These are phyloP conservation scores for Pythium dissimile DNA, from an alignment of 352 stramenopile genomes.

Conservation along the genomic window DNA sequence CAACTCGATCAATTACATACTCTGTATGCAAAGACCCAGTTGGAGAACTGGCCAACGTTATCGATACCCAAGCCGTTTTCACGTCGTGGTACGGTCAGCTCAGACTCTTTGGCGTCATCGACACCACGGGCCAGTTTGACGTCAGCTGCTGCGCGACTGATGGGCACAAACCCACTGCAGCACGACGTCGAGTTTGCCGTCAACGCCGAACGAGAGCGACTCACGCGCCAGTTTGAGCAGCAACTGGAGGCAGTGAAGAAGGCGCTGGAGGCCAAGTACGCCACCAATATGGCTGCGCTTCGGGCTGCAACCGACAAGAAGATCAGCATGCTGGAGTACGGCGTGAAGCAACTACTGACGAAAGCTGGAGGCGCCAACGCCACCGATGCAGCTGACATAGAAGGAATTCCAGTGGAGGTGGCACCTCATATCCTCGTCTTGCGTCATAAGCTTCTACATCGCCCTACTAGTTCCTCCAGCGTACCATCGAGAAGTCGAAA, in stretches of 20 bases:
- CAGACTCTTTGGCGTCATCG: not conserved
- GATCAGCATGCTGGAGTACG: conserved; percentile 47
- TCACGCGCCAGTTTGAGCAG: conserved; percentile 39
- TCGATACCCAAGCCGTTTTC: conserved; percentile 30
- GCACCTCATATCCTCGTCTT: conserved; percentile 11
- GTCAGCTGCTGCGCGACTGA: conserved; percentile 15
- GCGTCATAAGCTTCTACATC: conserved; percentile 17
- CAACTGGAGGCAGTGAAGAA: conserved; percentile 29
- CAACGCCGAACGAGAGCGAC: conserved; percentile 32
- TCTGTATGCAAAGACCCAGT: conserved; percentile 41
- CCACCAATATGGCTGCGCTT: conserved; percentile 19
- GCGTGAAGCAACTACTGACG: conserved; percentile 26
- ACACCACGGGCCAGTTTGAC: not conserved
- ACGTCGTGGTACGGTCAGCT: not conserved
- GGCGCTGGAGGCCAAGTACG: conserved; percentile 24
- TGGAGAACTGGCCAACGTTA: conserved; percentile 26
- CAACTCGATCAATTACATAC: conserved; percentile 64
- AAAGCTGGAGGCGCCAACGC: too few species aligned
- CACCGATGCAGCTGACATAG: not conserved
- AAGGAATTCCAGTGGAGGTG: not conserved
- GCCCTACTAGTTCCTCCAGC: too few species aligned
- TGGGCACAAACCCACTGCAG: conserved; percentile 17
- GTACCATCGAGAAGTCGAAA: not conserved
- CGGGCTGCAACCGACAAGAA: conserved; percentile 38
- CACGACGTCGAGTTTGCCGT: conserved; percentile 53